A percentile compares a stretch with the other conserved stretches of the same genome.
These are phyloP conservation scores for Xerocomellus intermedius DNA, from an alignment of 768 basidiomycete genomes.

Conservation along the genomic window DNA sequence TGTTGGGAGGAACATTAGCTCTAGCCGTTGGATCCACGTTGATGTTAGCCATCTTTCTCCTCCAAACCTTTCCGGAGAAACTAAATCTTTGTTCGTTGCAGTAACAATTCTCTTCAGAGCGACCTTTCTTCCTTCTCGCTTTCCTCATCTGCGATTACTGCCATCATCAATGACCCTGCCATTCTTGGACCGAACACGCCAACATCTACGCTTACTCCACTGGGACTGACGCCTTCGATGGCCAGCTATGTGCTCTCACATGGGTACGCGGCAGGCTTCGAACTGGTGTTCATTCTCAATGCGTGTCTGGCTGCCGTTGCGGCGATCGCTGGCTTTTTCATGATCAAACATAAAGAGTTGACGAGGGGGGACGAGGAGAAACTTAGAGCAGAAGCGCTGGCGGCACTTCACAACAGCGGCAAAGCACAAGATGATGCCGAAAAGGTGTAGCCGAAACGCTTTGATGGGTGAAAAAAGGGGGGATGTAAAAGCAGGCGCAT, in stretches of 20 bases:
- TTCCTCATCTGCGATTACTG: constrained; percentile 37
- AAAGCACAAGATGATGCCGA: not conserved
- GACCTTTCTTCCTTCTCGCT: constrained; percentile 41
- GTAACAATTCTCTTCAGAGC: constrained; percentile 48
- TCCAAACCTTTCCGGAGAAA: not conserved
- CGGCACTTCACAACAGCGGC: not conserved
- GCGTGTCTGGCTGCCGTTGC: constrained; percentile 53
- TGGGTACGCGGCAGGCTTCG: constrained; percentile 59
- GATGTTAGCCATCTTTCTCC: constrained; percentile 37
- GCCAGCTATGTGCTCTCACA: constrained; percentile 43
- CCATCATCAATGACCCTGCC: constrained; percentile 50
- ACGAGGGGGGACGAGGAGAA: constrained; percentile 54
- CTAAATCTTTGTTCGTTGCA: constrained; percentile 2
- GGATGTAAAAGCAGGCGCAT: not conserved
- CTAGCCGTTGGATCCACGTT: constrained; percentile 62
- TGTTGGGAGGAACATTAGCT: constrained; percentile 67
- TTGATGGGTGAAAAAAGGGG: not conserved
- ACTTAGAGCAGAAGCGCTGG: constrained; percentile 42
- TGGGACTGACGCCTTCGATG: constrained; percentile 38
- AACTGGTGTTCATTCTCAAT: constrained; percentile 59
- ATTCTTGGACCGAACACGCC: constrained; percentile 32
- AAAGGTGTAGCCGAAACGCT: not conserved
- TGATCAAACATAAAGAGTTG: constrained; percentile 64
- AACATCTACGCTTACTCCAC: constrained; percentile 30
- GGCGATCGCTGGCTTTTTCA: constrained; percentile 51